phyloP scores from a whole-genome alignment of 225 moss, liverwort and hornwort species.

The Straminergon stramineum region DNA sequence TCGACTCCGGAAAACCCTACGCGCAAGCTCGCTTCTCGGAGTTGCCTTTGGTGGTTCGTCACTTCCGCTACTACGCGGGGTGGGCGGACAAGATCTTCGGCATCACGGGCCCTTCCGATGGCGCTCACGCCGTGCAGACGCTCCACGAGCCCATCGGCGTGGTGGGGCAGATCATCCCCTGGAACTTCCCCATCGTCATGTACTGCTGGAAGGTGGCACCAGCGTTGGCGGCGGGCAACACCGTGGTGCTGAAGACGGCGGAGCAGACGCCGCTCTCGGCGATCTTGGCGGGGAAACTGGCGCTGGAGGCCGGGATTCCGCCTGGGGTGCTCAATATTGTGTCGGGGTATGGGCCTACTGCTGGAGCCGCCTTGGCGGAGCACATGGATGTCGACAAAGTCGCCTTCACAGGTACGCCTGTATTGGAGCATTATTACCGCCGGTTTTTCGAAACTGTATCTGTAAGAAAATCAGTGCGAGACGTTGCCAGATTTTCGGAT shows the following conservation, averaged over 20 bases:
- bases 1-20: conserved; percentile 78
- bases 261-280: conserved; percentile 91
- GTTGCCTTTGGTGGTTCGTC: conserved; percentile 30
- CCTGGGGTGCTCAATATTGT: conserved; percentile 87
- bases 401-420: conserved; percentile 57
- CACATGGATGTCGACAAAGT: conserved; percentile 90
- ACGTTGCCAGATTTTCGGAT: background rate
- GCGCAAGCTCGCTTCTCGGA: conserved; percentile 53
- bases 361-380: conserved; percentile 57
- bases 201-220: conserved; percentile 88
- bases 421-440: background rate
- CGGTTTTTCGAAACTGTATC: background rate
- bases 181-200: conserved; percentile 91
- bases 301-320: conserved; percentile 82
- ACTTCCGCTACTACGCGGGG: conserved; percentile 75
- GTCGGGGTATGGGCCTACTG: conserved; percentile 72
- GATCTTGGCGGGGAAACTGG: conserved; percentile 66
- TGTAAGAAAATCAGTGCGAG: background rate
- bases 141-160: conserved; percentile 87
- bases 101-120: conserved; percentile 56
- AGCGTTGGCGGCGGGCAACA: conserved; percentile 73
- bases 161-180: conserved; percentile 84
- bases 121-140: conserved; percentile 46
- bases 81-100: conserved; percentile 87
- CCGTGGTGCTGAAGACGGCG: conserved; percentile 72